Percentiles rank a stretch among this genome's conserved stretches.
These are phyloP conservation scores for Barnettozyma wickerhamii DNA, from an alignment of 805 yeast species.

Conservation along the genomic window DNA sequence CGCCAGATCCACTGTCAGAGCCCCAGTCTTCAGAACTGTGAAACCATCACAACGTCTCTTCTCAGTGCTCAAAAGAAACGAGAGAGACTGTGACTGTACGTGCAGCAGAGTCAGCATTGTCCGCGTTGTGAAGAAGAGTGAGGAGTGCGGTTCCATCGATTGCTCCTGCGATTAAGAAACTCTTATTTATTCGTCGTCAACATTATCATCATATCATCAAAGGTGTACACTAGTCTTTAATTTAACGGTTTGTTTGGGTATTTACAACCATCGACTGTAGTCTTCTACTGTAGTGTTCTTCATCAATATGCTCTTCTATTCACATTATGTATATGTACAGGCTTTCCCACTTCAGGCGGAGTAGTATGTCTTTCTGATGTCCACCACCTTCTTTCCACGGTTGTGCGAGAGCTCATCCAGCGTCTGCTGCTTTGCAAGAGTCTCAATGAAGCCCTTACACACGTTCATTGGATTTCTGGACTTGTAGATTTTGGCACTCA, in stretches of 20 bases:
- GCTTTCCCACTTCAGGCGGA: conserved; percentile 34
- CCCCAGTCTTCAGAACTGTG: conserved; percentile 7
- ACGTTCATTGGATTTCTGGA: conserved; percentile 95
- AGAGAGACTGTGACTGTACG: conserved; percentile 27
- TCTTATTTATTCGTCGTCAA: too few species aligned
- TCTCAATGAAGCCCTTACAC: conserved; percentile 84
- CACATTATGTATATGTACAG: too few species aligned
- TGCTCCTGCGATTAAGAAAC: conserved; percentile 23
- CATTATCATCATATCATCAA: background rate
- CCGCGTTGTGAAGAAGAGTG: conserved; percentile 16
- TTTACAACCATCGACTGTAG: background rate
- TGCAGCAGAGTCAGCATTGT: conserved; percentile 18
- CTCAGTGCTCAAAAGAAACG: conserved; percentile 12
- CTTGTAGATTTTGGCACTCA: conserved; percentile 86
- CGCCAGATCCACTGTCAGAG: conserved; percentile 16
- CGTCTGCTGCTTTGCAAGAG: conserved; percentile 73
- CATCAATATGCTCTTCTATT: too few species aligned
- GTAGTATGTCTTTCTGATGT: conserved; percentile 86
- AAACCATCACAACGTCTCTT: conserved; percentile 8
- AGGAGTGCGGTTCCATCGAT: conserved; percentile 25
- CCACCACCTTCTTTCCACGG: conserved; percentile 93
- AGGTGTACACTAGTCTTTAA: conserved; percentile 2
- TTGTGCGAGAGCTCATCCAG: conserved; percentile 84
- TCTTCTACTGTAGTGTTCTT: too few species aligned
- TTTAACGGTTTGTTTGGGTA: conserved; percentile 1